A percentile compares a stretch with the other conserved stretches of the same genome.
These are phyloP conservation scores for Camellia oleifera DNA, from an alignment of 179 eudicot species.

Conservation along the genomic window DNA sequence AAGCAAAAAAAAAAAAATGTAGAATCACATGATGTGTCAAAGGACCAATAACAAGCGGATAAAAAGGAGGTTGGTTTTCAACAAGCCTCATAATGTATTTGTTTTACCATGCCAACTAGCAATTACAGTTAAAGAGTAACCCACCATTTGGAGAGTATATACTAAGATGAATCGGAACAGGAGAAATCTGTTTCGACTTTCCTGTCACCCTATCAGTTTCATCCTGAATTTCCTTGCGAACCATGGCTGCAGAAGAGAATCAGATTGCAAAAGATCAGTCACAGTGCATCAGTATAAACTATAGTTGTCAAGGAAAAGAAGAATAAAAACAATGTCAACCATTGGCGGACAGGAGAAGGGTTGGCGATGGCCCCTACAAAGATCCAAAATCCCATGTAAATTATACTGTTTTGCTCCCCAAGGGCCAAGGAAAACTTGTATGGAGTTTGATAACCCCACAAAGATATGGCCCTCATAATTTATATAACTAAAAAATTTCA, in stretches of 20 bases:
- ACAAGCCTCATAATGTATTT: background rate
- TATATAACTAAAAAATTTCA: no score
- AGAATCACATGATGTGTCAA: background rate
- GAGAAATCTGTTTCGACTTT: conserved; percentile 71
- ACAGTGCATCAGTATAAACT: background rate
- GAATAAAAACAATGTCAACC: background rate
- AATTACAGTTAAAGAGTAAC: conserved; percentile 11
- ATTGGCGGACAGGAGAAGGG: no score
- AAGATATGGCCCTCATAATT: no score
- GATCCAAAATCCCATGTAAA: no score
- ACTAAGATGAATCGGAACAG: conserved; percentile 85
- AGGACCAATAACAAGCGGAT: background rate
- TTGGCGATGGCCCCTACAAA: no score
- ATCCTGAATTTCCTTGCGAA: conserved; percentile 75
- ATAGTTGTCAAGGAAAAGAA: background rate
- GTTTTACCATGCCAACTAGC: background rate
- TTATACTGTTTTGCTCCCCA: no score
- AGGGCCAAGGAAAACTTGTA: no score
- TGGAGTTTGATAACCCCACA: no score
- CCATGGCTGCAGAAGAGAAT: conserved; percentile 44
- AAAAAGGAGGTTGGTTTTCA: background rate
- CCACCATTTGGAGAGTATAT: conserved; percentile 78
- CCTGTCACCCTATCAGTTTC: conserved; percentile 91
- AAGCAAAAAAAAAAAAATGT: background rate
- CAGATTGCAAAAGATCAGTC: background rate